Percentiles rank a stretch among this genome's conserved stretches.
phyloP scores from a whole-genome alignment of 345 rosid genomes.

The Boechera retrofracta region DNA sequence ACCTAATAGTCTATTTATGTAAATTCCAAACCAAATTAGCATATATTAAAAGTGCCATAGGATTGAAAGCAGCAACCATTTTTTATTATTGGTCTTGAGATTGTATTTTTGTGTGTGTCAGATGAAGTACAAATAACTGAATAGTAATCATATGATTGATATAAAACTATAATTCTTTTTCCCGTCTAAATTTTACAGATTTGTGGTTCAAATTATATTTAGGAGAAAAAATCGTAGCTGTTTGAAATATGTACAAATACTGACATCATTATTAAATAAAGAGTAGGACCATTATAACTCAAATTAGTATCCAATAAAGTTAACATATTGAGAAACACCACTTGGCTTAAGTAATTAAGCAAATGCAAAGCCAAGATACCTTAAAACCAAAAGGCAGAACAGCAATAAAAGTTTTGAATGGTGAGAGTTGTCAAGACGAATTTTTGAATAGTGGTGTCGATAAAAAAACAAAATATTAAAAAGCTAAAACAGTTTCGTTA shows the following conservation, averaged over 20 bases:
- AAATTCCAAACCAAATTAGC: constrained; percentile 22
- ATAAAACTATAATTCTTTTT: background rate
- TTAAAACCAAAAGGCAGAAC: no score
- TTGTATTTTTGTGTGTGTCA: background rate
- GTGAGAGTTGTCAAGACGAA: no score
- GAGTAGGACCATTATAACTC: background rate
- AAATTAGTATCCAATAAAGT: background rate
- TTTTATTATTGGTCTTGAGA: background rate
- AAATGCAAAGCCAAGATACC: background rate
- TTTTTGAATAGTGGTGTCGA: no score
- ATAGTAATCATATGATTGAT: background rate
- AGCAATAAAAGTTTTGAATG: no score
- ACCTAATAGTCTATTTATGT: background rate
- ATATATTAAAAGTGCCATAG: background rate
- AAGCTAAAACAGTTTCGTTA: no score
- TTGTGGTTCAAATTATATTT: background rate
- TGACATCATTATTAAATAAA: background rate
- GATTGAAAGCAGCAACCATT: constrained; percentile 3
- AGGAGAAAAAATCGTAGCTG: background rate
- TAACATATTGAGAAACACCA: background rate
- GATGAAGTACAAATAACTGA: background rate
- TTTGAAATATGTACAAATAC: background rate
- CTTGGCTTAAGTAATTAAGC: background rate
- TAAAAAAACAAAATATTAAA: no score
- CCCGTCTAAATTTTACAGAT: background rate